These are phyloP conservation scores for Curvularia sp. DNA, from an alignment of 2,329 filamentous ascomycete genomes.

Conservation along the genomic window DNA sequence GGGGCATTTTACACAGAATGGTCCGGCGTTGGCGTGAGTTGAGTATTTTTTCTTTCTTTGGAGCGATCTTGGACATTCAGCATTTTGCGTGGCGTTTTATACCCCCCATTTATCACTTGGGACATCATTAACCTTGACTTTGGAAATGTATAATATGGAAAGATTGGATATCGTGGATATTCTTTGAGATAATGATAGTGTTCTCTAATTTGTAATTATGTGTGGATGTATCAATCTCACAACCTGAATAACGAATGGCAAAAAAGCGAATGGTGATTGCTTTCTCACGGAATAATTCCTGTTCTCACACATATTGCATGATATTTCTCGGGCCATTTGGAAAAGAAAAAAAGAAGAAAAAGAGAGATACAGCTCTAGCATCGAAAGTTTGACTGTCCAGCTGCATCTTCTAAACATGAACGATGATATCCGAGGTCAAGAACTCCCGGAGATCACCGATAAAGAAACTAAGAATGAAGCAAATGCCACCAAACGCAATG, in stretches of 20 bases:
- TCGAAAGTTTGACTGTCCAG: not conserved
- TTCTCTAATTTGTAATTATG: not conserved
- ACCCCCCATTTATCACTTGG: not conserved
- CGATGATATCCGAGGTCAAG: constrained; percentile 28
- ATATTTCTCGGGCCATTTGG: not conserved
- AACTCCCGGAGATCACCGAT: constrained; percentile 61
- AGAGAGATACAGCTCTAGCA: not conserved
- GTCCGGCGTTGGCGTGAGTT: not conserved
- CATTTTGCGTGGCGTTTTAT: not conserved
- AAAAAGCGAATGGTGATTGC: not conserved
- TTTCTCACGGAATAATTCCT: too few relatives aligned
- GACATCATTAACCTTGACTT: not conserved
- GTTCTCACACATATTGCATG: not conserved
- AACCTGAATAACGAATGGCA: not conserved
- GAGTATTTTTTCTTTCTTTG: not conserved
- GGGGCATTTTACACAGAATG: not conserved
- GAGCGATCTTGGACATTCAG: not conserved
- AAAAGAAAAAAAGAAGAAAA: not conserved
- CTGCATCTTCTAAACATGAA: constrained; percentile 9
- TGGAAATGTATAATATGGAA: not conserved
- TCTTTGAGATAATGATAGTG: not conserved
- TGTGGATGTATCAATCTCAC: not conserved
- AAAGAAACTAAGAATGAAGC: constrained; percentile 65
- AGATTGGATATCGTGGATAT: not conserved
- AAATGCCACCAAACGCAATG: constrained; percentile 66